Percentiles rank a stretch among this genome's conserved stretches.
Conservation (phyloP, 306 rosid species). For the Canavalia gladiata region DNA sequence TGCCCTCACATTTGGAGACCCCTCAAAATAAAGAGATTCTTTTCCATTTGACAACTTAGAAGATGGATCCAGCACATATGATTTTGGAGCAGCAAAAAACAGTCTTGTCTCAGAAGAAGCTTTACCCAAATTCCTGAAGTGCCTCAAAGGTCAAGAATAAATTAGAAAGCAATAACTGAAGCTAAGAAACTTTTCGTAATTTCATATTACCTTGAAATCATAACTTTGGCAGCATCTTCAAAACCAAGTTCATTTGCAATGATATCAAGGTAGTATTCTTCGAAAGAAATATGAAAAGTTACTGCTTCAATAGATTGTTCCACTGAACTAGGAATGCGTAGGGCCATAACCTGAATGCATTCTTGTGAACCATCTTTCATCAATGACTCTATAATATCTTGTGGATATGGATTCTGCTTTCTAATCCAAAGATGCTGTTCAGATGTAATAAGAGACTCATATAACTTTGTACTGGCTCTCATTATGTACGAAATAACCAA, state of each 20-base stretch:
- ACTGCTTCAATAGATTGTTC: constrained; percentile 70
- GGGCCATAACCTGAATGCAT: constrained; percentile 59
- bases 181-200: constrained; percentile 12
- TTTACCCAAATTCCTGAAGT: constrained; percentile 83
- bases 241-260: constrained; percentile 85
- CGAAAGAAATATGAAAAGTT: constrained; percentile 64
- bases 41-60: constrained; percentile 58
- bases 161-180: constrained; percentile 34
- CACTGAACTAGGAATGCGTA: constrained; percentile 67
- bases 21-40: constrained; percentile 56
- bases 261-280: constrained; percentile 81
- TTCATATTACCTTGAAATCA: constrained; percentile 79
- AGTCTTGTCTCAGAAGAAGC: constrained; percentile 89
- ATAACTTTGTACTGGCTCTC: constrained; percentile 65
- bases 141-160: constrained; percentile 46
- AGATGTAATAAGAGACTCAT: constrained; percentile 60
- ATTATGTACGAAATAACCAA: constrained; percentile 62
- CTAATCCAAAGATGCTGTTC: constrained; percentile 70
- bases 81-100: constrained; percentile 69
- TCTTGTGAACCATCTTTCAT: constrained; percentile 49
- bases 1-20: constrained; percentile 74
- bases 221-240: constrained; percentile 64
- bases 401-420: constrained; percentile 72
- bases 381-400: constrained; percentile 62
- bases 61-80: constrained; percentile 57